These are phyloP conservation scores for Russula abietina DNA, from an alignment of 768 basidiomycete genomes.

Conservation along the genomic window DNA sequence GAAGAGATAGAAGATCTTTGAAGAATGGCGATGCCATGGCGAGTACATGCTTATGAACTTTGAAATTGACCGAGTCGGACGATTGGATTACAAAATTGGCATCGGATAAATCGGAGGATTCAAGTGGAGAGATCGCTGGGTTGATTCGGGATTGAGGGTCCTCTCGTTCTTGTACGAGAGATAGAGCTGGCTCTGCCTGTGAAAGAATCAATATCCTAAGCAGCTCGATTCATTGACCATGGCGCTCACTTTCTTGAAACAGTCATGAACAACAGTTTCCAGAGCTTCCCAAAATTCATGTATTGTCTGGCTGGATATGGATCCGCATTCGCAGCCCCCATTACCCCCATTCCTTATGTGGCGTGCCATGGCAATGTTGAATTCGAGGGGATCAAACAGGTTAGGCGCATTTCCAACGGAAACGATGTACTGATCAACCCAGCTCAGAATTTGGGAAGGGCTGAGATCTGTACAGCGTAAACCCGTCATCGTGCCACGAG, in stretches of 20 bases:
- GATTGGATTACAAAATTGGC: conserved; percentile 4
- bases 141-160: not conserved
- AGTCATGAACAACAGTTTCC: not conserved
- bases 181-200: no score
- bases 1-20: conserved; percentile 16
- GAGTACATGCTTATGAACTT: conserved; percentile 9
- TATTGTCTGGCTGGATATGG: not conserved
- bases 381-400: not conserved
- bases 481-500: no score
- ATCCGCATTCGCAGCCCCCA: not conserved
- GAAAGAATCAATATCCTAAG: no score
- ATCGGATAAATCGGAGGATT: not conserved
- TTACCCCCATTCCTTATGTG: not conserved
- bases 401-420: not conserved
- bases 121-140: not conserved
- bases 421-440: not conserved
- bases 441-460: not conserved
- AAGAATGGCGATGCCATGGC: conserved; percentile 11
- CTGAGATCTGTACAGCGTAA: not conserved
- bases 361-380: not conserved
- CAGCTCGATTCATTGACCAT: no score
- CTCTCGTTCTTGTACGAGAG: not conserved
- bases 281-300: conserved; percentile 4
- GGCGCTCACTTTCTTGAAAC: not conserved
- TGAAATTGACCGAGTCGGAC: conserved; percentile 6